phyloP scores from a whole-genome alignment of 2,329 filamentous ascomycete species.

The Paracoccidioides lutzii region DNA sequence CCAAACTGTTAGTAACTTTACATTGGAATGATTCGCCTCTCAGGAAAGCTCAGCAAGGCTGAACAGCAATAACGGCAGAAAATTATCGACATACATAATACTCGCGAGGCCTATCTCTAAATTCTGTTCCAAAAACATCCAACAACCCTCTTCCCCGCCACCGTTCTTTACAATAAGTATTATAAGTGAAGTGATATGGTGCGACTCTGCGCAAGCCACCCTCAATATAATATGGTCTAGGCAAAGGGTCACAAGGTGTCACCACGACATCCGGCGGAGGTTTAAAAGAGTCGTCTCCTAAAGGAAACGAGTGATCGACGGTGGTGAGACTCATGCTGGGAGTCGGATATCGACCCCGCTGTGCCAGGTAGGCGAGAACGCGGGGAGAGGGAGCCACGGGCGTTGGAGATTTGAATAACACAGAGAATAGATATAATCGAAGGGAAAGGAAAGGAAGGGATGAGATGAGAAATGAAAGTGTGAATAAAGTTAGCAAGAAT shows the following conservation, averaged over 20 bases:
- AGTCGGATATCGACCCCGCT: conserved; percentile 22
- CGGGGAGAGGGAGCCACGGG: conserved; percentile 28
- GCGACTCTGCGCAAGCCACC: conserved; percentile 68
- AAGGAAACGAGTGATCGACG: conserved; percentile 15
- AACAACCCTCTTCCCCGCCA: conserved; percentile 74
- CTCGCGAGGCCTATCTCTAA: conserved; percentile 69
- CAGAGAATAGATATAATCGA: background rate
- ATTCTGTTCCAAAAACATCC: conserved; percentile 83
- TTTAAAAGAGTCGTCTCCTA: conserved; percentile 15
- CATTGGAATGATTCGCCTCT: background rate
- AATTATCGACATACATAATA: conserved; percentile 57
- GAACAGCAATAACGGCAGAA: background rate
- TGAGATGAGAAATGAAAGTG: background rate
- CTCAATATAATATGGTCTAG: conserved; percentile 68
- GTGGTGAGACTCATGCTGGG: conserved; percentile 28
- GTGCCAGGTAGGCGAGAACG: conserved; percentile 27
- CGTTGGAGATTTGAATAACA: background rate
- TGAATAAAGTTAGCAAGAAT: background rate
- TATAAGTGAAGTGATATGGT: conserved; percentile 89
- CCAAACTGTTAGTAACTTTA: background rate
- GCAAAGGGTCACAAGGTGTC: conserved; percentile 38
- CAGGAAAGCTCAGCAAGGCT: background rate
- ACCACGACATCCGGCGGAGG: conserved; percentile 18
- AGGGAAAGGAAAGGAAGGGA: background rate
- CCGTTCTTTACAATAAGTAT: conserved; percentile 85